phyloP scores from a whole-genome alignment of 2,329 filamentous ascomycete species.

The Calonectria montana region DNA sequence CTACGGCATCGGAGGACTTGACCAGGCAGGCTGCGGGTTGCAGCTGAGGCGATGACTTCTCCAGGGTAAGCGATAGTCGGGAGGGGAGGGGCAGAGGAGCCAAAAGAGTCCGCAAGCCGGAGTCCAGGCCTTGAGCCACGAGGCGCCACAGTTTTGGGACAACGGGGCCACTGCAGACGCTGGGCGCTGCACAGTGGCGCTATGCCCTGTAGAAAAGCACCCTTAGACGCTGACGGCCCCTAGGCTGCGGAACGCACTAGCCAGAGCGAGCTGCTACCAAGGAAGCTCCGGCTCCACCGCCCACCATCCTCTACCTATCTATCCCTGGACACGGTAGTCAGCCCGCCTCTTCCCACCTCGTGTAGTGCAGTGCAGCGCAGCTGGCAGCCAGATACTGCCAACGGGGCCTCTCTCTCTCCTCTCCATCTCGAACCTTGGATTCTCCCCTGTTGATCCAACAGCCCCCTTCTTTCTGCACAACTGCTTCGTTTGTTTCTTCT shows the following conservation, averaged over 20 bases:
- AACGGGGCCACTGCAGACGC: background rate
- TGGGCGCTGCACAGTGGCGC: conserved; percentile 2
- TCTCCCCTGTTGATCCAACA: background rate
- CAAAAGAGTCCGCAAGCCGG: background rate
- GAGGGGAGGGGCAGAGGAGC: background rate
- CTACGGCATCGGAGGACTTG: background rate
- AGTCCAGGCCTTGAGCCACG: background rate
- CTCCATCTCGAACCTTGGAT: conserved; percentile 6
- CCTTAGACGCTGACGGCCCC: background rate
- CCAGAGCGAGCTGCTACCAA: background rate
- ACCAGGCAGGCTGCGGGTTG: background rate
- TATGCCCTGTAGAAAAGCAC: conserved; percentile 11
- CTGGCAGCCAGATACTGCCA: conserved; percentile 8
- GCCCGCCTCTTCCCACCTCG: conserved; percentile 11
- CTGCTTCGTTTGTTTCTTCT: background rate
- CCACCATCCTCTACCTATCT: background rate
- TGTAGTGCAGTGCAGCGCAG: conserved; percentile 6
- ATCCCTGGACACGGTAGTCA: conserved; percentile 7
- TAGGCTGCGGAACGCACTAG: conserved; percentile 5
- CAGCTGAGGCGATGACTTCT: background rate
- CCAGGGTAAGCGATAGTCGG: background rate
- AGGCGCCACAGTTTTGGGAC: background rate
- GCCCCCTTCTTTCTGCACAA: background rate
- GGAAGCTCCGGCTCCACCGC: conserved; percentile 19
- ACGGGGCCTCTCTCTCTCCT: background rate